phyloP scores from a whole-genome alignment of 352 stramenopile genomes.

The Halophytophthora polymorphica region DNA sequence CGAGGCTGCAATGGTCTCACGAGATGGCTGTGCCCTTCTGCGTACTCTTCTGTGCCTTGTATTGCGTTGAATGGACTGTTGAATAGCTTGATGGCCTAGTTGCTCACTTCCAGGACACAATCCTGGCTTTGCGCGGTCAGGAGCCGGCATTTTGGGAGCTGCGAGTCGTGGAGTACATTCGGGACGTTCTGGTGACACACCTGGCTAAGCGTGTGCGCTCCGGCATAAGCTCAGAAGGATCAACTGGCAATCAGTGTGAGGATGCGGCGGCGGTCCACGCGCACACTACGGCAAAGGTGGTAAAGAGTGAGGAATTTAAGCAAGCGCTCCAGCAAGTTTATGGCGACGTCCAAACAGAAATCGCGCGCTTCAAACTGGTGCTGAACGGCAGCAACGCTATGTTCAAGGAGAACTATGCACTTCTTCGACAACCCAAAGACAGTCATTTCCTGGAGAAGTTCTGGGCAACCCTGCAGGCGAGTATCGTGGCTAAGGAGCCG shows the following conservation, averaged over 20 bases:
- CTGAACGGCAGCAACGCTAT: slow-evolving; percentile 2
- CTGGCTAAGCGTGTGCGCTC: slow-evolving; percentile 7
- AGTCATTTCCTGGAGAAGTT: slow-evolving; percentile 20
- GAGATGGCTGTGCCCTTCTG: neutral
- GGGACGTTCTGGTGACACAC: slow-evolving; percentile 14
- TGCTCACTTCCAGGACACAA: slow-evolving; percentile 24
- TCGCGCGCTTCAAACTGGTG: slow-evolving; percentile 4
- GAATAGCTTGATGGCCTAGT: slow-evolving; percentile 30
- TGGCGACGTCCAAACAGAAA: slow-evolving; percentile 8
- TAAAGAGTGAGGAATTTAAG: slow-evolving; percentile 10
- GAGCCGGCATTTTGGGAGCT: slow-evolving; percentile 63
- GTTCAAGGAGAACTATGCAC: neutral
- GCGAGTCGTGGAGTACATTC: slow-evolving; percentile 39
- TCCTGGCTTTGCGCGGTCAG: slow-evolving; percentile 24
- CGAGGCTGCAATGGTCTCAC: too few relatives aligned
- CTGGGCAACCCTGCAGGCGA: slow-evolving; percentile 15
- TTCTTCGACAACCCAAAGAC: neutral
- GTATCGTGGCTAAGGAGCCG: slow-evolving; percentile 1
- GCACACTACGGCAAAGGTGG: slow-evolving; percentile 1
- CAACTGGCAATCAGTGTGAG: neutral
- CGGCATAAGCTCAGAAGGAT: neutral
- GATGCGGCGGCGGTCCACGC: slow-evolving; percentile 10
- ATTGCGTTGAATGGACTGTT: neutral
- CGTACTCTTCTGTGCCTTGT: neutral
- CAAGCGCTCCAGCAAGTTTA: slow-evolving; percentile 14